Evolutionary conservation across 495 filamentous ascomycete genomes (phyloP), one percentile per base, ranked within the genome.

Genomic region (Penicillium chermesinum): DNA sequence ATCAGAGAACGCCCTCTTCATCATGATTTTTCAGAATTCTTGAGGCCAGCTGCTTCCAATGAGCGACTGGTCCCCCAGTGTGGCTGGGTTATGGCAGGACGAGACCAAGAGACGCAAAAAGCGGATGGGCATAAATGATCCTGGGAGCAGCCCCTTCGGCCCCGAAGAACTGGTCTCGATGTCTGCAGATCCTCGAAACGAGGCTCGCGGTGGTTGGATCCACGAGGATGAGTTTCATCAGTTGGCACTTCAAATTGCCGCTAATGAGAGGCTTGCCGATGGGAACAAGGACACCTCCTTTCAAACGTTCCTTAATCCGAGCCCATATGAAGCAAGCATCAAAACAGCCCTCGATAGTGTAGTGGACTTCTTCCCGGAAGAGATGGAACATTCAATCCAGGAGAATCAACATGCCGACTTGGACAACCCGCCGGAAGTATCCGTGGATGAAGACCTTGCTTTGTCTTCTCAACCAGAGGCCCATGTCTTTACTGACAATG

Each of bases 11-110:
- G 94, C 17, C 74, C 69, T 3, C 73, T 96, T 7, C 93, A 98
- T 55, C 86, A 95, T 56, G 86, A 94, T 58, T 96, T 98, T 48
- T 66, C 81, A 16, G 94, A 98, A 65, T 73, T 77, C 10, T 68
- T 83, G n/a, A 73, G 77, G 32, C 82, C 86, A 12, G 59, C 82
- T 41, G 65, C 76, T 0, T 62, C 78, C 1, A 83, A 89, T 52
- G 72, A 90, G 59, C 93, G 90, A 57, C 68, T 89, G 3, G 91
- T 96, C 34, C 89, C n/a, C 86, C 59, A 97, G 94, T 53, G 88
- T 98, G 84, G 91, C 88, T 46, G 88, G 87, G 3, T 64, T 98
- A 14, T 98, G 93, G 93, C 82, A 82, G 64, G 90, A 96, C 59
- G 93, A 98, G 63, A 88, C 84, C 1, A 79, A 78, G 35, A 80